Percentiles rank a stretch among this genome's conserved stretches.
These are phyloP conservation scores for Cyberlindnera bimundalis DNA, from an alignment of 805 yeast species.

Conservation along the genomic window DNA sequence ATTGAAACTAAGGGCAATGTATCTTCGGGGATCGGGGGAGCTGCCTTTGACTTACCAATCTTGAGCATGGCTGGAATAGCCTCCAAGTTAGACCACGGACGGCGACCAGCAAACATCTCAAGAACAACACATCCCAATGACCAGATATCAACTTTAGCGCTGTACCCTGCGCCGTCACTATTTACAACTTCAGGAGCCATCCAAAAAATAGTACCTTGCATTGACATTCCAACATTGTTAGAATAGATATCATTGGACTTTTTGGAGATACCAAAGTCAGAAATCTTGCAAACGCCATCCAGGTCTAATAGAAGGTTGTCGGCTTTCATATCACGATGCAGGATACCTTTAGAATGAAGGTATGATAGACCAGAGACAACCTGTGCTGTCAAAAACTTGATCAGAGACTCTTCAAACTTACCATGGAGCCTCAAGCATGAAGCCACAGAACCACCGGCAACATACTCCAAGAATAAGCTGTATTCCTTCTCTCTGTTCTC, in stretches of 20 bases:
- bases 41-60: slow-evolving; percentile 76
- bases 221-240: slow-evolving; percentile 92
- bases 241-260: slow-evolving; percentile 80
- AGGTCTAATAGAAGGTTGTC: slow-evolving; percentile 85
- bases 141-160: slow-evolving; percentile 98
- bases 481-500: slow-evolving; percentile 71
- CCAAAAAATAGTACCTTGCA: slow-evolving; percentile 99
- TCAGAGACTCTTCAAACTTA: slow-evolving; percentile 73
- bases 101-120: slow-evolving; percentile 95
- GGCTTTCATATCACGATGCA: slow-evolving; percentile 93
- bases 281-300: slow-evolving; percentile 92
- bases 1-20: slow-evolving; percentile 59
- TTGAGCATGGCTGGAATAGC: slow-evolving; percentile 93
- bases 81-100: slow-evolving; percentile 97
- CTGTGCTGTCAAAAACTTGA: slow-evolving; percentile 71
- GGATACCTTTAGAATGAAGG: slow-evolving; percentile 78
- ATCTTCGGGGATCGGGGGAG: slow-evolving; percentile 97
- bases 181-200: slow-evolving; percentile 99
- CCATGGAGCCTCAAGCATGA: slow-evolving; percentile 81
- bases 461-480: slow-evolving; percentile 89
- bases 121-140: slow-evolving; percentile 94
- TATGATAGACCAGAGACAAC: slow-evolving; percentile 84
- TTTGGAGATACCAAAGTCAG: slow-evolving; percentile 95
- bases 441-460: slow-evolving; percentile 97
- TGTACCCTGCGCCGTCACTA: slow-evolving; percentile 86